These are phyloP conservation scores for Fusarium dimerum DNA, from an alignment of 2,329 filamentous ascomycete species.

Conservation along the genomic window DNA sequence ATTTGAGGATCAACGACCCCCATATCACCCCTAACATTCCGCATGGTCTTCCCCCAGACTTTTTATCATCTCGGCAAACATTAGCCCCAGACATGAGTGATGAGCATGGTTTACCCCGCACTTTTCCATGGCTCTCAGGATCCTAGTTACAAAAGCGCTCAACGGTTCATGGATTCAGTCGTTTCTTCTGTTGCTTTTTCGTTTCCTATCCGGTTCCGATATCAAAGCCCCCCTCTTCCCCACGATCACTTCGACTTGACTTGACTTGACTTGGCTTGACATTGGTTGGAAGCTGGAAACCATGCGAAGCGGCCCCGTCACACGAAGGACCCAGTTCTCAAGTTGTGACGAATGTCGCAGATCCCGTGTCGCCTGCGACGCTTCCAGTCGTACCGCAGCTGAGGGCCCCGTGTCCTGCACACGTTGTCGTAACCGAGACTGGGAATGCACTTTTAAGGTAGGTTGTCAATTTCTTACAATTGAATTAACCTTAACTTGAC, in stretches of 20 bases:
- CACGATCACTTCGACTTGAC: neutral
- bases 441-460: slow-evolving; percentile 34
- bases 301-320: slow-evolving; percentile 21
- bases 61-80: slow-evolving; percentile 1
- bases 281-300: neutral
- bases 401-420: slow-evolving; percentile 69
- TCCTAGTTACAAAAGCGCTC: neutral
- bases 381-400: slow-evolving; percentile 42
- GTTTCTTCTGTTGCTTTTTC: neutral
- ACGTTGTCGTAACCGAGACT: slow-evolving; percentile 44
- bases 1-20: too few relatives aligned
- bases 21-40: too few relatives aligned
- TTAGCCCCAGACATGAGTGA: slow-evolving; percentile 18
- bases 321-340: slow-evolving; percentile 38
- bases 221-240: slow-evolving; percentile 2
- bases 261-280: neutral
- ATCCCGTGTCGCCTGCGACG: slow-evolving; percentile 35
- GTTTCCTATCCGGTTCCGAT: slow-evolving; percentile 2
- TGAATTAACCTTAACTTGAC: neutral
- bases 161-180: neutral
- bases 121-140: neutral
- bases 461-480: neutral
- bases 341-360: slow-evolving; percentile 36
- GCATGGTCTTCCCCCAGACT: neutral
- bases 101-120: slow-evolving; percentile 22